These are phyloP conservation scores for Cyclostephanos tholiformis DNA, from an alignment of 108 stramenopile species.

Conservation along the genomic window DNA sequence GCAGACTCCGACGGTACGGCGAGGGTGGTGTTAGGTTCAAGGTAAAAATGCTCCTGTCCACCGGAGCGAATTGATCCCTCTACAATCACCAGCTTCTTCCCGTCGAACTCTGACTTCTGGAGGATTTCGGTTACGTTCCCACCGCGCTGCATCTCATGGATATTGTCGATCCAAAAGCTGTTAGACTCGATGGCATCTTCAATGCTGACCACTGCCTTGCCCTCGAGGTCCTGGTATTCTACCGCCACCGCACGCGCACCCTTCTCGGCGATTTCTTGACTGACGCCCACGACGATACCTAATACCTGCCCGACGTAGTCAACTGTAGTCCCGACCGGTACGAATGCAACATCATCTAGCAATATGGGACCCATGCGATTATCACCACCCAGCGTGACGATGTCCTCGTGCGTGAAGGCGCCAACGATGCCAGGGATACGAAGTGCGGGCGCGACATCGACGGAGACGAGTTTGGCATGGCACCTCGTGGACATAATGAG, in stretches of 20 bases:
- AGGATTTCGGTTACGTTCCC: constrained; percentile 65
- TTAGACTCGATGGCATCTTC: constrained; percentile 85
- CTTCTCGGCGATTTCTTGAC: constrained; percentile 77
- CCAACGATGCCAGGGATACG: constrained; percentile 80
- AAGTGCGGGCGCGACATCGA: constrained; percentile 70
- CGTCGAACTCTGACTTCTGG: constrained; percentile 41
- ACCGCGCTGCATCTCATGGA: constrained; percentile 75
- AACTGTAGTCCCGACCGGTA: constrained; percentile 72
- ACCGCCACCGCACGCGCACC: constrained; percentile 80
- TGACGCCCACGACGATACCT: constrained; percentile 80
- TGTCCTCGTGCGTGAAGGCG: constrained; percentile 71
- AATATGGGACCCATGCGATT: constrained; percentile 83
- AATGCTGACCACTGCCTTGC: constrained; percentile 73
- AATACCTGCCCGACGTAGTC: constrained; percentile 82
- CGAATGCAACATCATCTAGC: constrained; percentile 82
- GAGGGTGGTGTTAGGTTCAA: constrained; percentile 91
- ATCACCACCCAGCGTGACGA: constrained; percentile 72
- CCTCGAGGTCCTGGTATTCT: constrained; percentile 57
- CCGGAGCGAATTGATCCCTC: constrained; percentile 79
- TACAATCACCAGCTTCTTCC: constrained; percentile 56
- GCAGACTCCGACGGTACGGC: constrained; percentile 87
- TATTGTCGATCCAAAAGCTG: constrained; percentile 74
- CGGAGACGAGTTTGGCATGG: constrained; percentile 62
- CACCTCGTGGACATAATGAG: constrained; percentile 79
- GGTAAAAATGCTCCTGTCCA: constrained; percentile 96